These are phyloP conservation scores for Serpula lacrymans DNA, from an alignment of 768 basidiomycete species.

Conservation along the genomic window DNA sequence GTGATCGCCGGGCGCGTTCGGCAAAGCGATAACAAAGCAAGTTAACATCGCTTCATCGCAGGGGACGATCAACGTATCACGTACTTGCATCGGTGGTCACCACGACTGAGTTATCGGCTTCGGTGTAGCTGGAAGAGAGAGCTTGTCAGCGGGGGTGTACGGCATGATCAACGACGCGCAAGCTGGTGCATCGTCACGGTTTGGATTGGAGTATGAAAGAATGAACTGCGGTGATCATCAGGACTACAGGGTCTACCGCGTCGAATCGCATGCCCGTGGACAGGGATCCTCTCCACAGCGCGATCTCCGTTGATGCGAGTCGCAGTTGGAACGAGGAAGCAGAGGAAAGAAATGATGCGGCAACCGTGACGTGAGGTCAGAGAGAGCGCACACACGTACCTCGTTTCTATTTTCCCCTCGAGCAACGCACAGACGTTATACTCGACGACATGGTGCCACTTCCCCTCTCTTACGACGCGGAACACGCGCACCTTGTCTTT, in stretches of 20 bases:
- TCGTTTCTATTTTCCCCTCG: slow-evolving; percentile 79
- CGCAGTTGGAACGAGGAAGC: too few relatives aligned
- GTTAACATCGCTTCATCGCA: too few relatives aligned
- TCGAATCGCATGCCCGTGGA: too few relatives aligned
- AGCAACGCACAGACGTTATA: slow-evolving; percentile 79
- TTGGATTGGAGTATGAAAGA: too few relatives aligned
- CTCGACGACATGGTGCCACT: slow-evolving; percentile 74
- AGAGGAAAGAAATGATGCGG: background rate
- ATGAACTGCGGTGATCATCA: too few relatives aligned
- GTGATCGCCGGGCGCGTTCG: background rate
- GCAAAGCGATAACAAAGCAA: too few relatives aligned
- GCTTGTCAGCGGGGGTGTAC: background rate
- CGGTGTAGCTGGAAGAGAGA: slow-evolving; percentile 58
- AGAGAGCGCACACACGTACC: slow-evolving; percentile 37
- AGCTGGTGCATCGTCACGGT: background rate
- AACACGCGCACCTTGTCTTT: slow-evolving; percentile 88
- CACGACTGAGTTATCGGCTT: slow-evolving; percentile 84
- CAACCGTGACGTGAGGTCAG: background rate
- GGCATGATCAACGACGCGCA: background rate
- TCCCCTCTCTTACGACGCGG: slow-evolving; percentile 70
- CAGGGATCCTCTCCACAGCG: too few relatives aligned
- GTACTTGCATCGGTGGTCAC: slow-evolving; percentile 91
- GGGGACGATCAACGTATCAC: slow-evolving; percentile 20
- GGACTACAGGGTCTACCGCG: too few relatives aligned
- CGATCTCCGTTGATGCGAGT: too few relatives aligned